Evolutionary conservation across 495 filamentous ascomycete genomes (phyloP).

Genomic region (Tuber melanosporum): DNA sequence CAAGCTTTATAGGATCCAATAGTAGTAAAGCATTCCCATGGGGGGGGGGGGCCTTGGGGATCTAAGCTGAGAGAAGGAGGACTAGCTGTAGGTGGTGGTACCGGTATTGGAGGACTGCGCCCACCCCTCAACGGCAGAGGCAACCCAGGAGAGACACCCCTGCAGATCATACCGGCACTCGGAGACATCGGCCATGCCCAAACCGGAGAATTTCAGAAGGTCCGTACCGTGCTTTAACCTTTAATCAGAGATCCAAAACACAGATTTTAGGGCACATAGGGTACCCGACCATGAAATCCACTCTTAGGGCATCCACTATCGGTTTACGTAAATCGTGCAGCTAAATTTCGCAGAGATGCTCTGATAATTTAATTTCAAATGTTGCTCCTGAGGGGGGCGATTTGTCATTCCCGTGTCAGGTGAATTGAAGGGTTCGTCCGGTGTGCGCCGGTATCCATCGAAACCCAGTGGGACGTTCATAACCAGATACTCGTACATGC

Average conservation of each 20-base stretch:
- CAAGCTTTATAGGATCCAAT: not conserved
- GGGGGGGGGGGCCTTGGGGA: not conserved
- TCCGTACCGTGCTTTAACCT: not conserved
- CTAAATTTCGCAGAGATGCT: not conserved
- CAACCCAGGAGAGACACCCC: not conserved
- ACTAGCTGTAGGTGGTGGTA: not conserved
- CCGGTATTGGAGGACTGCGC: too few relatives aligned
- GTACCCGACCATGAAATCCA: not conserved
- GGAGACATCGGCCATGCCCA: not conserved
- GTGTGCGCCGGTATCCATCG: not conserved
- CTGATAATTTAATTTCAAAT: not conserved
- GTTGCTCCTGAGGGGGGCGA: not conserved
- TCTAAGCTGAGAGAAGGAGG: not conserved
- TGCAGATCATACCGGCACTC: not conserved
- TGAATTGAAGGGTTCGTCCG: not conserved
- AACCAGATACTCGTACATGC: not conserved
- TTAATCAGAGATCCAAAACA: not conserved
- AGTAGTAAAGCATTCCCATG: not conserved
- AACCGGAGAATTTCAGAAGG: not conserved
- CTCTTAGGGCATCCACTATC: not conserved
- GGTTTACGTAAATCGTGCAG: not conserved
- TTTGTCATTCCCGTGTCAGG: not conserved
- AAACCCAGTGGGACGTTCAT: not conserved
- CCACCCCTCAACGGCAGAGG: not conserved
- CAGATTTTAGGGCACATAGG: not conserved